Conservation (phyloP, 2,329 filamentous ascomycete genomes). For the Aspergillus proliferans region DNA sequence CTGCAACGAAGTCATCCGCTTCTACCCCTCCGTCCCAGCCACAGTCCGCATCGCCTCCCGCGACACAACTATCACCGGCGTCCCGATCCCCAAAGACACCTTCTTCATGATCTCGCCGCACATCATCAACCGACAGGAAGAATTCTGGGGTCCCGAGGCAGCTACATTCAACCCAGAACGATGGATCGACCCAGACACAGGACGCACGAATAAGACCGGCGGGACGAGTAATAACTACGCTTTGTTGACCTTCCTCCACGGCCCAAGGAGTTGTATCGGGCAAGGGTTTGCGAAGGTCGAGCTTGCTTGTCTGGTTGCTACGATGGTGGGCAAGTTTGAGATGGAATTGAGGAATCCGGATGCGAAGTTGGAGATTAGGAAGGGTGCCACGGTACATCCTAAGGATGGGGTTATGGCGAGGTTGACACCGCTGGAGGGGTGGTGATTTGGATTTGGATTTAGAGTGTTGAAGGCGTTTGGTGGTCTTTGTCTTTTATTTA, state of each 20-base stretch:
- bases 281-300: conserved; percentile 74
- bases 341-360: conserved; percentile 59
- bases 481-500: background rate
- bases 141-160: conserved; percentile 72
- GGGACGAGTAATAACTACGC: conserved; percentile 71
- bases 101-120: conserved; percentile 57
- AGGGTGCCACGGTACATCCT: conserved; percentile 66
- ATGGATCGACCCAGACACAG: conserved; percentile 51
- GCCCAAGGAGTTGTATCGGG: conserved; percentile 80
- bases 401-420: conserved; percentile 65
- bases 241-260: conserved; percentile 77
- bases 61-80: conserved; percentile 61
- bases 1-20: conserved; percentile 68
- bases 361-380: conserved; percentile 59
- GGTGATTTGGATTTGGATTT: conserved; percentile 12
- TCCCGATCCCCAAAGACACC: conserved; percentile 64
- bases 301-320: conserved; percentile 75
- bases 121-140: conserved; percentile 63
- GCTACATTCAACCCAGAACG: conserved; percentile 70
- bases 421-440: conserved; percentile 43
- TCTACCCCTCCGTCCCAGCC: conserved; percentile 64
- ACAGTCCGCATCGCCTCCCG: conserved; percentile 61
- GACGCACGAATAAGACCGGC: conserved; percentile 51
- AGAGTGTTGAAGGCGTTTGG: background rate
- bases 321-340: conserved; percentile 67